Conservation (phyloP, 2,329 filamentous ascomycete species). For the Helotiales sp. region DNA sequence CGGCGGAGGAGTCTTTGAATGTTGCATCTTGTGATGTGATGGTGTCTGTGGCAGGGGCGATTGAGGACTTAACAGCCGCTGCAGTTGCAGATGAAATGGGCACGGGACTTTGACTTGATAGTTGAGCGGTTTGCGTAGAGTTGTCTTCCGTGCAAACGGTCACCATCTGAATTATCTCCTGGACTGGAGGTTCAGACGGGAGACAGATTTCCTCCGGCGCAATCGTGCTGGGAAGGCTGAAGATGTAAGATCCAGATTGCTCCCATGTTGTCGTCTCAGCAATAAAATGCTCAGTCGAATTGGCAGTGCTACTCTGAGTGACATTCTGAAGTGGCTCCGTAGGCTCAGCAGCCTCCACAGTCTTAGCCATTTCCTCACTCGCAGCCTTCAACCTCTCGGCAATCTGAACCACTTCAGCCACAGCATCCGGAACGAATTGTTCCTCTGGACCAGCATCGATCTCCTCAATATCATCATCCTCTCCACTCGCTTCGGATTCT, state of each 20-base stretch:
- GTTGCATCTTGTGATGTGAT: not conserved
- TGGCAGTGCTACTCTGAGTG: not conserved
- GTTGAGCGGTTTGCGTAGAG: not conserved
- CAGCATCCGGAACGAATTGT: constrained; percentile 44
- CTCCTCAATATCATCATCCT: constrained; percentile 55
- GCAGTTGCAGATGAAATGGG: not conserved
- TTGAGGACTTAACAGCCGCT: not conserved
- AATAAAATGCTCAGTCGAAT: not conserved
- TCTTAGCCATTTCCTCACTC: constrained; percentile 28
- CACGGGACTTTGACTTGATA: not conserved
- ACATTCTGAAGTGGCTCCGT: constrained; percentile 4
- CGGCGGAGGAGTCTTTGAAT: constrained; percentile 7
- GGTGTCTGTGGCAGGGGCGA: not conserved
- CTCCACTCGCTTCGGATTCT: constrained; percentile 75
- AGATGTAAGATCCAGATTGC: constrained; percentile 21
- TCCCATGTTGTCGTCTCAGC: constrained; percentile 18
- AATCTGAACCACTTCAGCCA: constrained; percentile 38
- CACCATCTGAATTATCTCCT: not conserved
- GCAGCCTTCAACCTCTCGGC: constrained; percentile 29
- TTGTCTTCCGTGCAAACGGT: not conserved
- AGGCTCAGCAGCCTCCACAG: constrained; percentile 5
- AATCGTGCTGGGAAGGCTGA: not conserved
- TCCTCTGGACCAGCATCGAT: constrained; percentile 29
- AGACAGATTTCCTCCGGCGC: constrained; percentile 24
- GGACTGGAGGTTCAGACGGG: constrained; percentile 23